A percentile compares a stretch with the other conserved stretches of the same genome.
Conservation (phyloP, 345 rosid species). For the Gynandropsis gynandra region DNA sequence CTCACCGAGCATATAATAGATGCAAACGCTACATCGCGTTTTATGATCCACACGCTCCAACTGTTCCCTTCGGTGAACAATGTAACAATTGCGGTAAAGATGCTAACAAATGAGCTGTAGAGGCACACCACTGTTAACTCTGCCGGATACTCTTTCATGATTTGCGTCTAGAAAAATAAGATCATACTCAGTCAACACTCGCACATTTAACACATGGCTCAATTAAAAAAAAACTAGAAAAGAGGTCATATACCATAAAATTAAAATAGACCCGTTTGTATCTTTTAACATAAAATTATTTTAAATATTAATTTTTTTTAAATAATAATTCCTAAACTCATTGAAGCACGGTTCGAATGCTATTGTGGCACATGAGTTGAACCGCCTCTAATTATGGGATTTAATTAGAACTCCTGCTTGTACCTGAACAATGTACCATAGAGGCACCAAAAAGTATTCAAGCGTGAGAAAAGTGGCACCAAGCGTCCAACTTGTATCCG, state of each 20-base stretch:
- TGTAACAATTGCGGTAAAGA: constrained; percentile 49
- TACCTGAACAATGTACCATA: constrained; percentile 95
- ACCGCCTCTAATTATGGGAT: no score
- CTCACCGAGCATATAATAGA: constrained; percentile 83
- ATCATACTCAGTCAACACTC: background rate
- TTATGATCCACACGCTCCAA: constrained; percentile 58
- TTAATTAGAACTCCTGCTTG: background rate
- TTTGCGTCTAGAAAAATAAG: constrained; percentile 44
- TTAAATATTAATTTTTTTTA: no score
- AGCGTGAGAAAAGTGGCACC: constrained; percentile 67
- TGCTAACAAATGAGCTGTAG: constrained; percentile 60
- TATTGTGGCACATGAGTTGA: no score
- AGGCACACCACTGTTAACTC: constrained; percentile 76
- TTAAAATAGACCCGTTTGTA: no score
- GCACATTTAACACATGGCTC: no score
- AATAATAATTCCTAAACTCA: no score
- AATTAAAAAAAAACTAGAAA: no score
- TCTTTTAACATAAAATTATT: no score
- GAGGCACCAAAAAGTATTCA: constrained; percentile 56
- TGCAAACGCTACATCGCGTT: constrained; percentile 43
- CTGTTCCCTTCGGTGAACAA: constrained; percentile 40
- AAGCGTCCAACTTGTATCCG: constrained; percentile 52
- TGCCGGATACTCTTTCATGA: constrained; percentile 81
- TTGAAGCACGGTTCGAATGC: no score
- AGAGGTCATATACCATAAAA: no score